A percentile compares a stretch with the other conserved stretches of the same genome.
Conservation (phyloP, 306 rosid species). For the Pyrus pyrifolia region DNA sequence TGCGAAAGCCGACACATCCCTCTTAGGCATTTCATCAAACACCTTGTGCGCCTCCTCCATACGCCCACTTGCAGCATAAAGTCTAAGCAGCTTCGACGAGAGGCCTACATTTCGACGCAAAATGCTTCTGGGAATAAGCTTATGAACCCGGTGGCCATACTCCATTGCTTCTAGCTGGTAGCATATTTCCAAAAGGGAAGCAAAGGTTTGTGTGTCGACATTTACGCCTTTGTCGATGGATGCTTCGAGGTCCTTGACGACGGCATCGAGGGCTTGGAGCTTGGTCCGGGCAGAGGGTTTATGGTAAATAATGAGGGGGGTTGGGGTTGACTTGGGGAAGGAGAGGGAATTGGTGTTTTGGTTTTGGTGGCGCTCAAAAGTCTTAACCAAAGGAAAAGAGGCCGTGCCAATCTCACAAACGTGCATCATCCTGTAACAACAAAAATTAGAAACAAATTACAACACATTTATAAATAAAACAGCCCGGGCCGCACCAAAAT, state of each 20-base stretch:
- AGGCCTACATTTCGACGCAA: constrained; percentile 57
- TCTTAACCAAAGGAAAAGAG: too few relatives aligned
- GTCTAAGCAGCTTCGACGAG: constrained; percentile 56
- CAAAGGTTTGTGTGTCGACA: constrained; percentile 41
- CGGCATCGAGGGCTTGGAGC: constrained; percentile 63
- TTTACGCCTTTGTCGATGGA: constrained; percentile 10
- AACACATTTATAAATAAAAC: too few relatives aligned
- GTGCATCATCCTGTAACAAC: too few relatives aligned
- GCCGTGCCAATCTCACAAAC: too few relatives aligned
- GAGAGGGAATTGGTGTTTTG: constrained; percentile 26
- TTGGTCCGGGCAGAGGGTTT: constrained; percentile 50
- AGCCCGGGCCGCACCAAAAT: too few relatives aligned
- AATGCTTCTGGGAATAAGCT: constrained; percentile 44
- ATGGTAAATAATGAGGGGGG: constrained; percentile 58
- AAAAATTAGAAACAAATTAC: too few relatives aligned
- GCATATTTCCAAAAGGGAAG: constrained; percentile 79
- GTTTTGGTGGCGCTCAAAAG: constrained; percentile 11
- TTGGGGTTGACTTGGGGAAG: constrained; percentile 50
- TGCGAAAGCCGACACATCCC: constrained; percentile 47
- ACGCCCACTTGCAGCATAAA: constrained; percentile 54
- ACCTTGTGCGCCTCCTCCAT: constrained; percentile 59
- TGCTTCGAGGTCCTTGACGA: constrained; percentile 53
- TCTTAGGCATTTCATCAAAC: constrained; percentile 72
- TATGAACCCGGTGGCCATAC: constrained; percentile 55
- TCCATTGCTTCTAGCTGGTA: constrained; percentile 42